A percentile compares a stretch with the other conserved stretches of the same genome.
These are phyloP conservation scores for Aspergillus latus DNA, from an alignment of 2,329 filamentous ascomycete genomes.

Conservation along the genomic window DNA sequence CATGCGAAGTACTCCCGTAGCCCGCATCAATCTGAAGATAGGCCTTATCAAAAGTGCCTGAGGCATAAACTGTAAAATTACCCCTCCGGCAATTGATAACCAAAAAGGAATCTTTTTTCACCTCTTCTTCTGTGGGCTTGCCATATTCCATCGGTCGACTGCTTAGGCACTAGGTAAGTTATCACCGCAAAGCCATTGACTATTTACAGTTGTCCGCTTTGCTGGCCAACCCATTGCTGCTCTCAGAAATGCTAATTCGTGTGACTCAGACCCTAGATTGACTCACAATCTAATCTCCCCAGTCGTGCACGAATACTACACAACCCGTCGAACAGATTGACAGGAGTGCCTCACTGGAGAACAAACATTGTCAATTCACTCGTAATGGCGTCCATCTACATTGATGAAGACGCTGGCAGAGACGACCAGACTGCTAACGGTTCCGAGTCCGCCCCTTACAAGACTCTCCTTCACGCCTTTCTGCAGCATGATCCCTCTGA, in stretches of 20 bases:
- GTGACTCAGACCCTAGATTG: conserved; percentile 5
- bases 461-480: conserved; percentile 75
- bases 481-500: conserved; percentile 65
- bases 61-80: conserved; percentile 35
- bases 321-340: neutral
- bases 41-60: conserved; percentile 23
- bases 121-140: conserved; percentile 13
- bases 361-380: neutral
- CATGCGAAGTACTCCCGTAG: no score
- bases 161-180: conserved; percentile 1
- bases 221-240: neutral
- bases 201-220: neutral
- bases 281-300: conserved; percentile 6
- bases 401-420: conserved; percentile 76
- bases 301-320: conserved; percentile 3
- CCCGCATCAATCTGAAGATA: neutral
- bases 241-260: neutral
- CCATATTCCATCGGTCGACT: conserved; percentile 10
- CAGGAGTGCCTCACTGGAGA: neutral
- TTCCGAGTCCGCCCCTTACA: conserved; percentile 73
- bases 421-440: conserved; percentile 68
- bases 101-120: conserved; percentile 11
- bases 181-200: neutral
- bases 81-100: conserved; percentile 28
- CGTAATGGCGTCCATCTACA: conserved; percentile 58